These are phyloP conservation scores for Stipa capillata DNA, from an alignment of 176 grass and related monocot species.

Conservation along the genomic window DNA sequence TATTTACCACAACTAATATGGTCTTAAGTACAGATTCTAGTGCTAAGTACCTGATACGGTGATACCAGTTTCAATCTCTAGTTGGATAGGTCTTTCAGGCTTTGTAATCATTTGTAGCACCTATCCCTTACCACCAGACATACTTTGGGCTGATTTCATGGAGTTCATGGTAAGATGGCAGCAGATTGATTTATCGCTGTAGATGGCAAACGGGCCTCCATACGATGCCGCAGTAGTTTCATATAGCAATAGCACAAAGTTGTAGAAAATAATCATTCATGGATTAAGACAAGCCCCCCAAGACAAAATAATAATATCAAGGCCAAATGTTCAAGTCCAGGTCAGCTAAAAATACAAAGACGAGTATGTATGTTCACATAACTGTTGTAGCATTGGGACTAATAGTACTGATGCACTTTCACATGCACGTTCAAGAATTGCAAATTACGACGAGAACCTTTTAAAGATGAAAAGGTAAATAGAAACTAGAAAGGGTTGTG, in stretches of 20 bases:
- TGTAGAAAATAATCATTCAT: background rate
- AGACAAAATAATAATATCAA: background rate
- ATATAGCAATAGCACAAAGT: background rate
- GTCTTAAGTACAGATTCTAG: background rate
- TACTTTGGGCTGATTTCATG: background rate
- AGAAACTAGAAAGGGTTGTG: background rate
- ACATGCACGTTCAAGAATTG: too few relatives aligned
- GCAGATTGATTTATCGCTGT: too few relatives aligned
- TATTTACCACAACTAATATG: background rate
- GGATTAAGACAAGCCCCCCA: background rate
- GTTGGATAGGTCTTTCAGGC: background rate
- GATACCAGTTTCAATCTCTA: background rate
- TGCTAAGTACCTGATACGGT: too few relatives aligned
- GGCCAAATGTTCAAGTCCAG: too few relatives aligned
- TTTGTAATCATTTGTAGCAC: background rate
- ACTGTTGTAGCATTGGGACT: background rate
- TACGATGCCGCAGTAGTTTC: background rate
- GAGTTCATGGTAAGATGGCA: slow-evolving; percentile 1
- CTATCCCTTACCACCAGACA: background rate
- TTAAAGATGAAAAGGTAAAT: background rate
- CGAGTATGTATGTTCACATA: background rate
- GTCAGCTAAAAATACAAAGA: too few relatives aligned
- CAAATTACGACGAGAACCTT: background rate
- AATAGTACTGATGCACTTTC: background rate
- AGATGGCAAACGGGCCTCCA: background rate